Base-by-base conservation (phyloP, 192 early-diverging fungal genomes). In the Backusella circina region DNA sequence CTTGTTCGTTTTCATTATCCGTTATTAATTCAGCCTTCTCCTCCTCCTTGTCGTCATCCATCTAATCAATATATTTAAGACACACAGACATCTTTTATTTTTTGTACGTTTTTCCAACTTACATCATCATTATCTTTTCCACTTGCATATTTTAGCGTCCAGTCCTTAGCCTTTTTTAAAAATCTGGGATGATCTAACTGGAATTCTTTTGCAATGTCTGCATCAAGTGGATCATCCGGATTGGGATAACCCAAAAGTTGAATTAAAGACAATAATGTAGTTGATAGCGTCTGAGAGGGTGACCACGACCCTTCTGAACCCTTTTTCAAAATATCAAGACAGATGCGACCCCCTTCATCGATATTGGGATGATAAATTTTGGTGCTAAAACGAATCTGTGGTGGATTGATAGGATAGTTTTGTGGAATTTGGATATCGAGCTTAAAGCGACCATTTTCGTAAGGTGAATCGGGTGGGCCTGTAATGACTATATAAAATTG, bases 341-440 rank as follows among this genome's bases (percentile, higher is more conserved):
- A 95, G 12, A 95, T 95, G 3, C 91, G 86, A 21, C 93, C 93
- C 50, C 84, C 80, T 32, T 93, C 88, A 70, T 95, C 93, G 50
- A 95, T 91, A 67, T 95, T 95, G 6, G 93, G 93, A 61, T 95
- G 93, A 73, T 94, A 94, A 15, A 95, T 88, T n/a, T 80, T 87
- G 26, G 93, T 93, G n/a, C 82, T 78, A 61, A 93, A 93, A 69
- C 84, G 86, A 36, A 92, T 83, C 15, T 86, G 82, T 3, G 93
- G 93, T 12, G 92, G 91, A 21, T 90, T 89, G n/a, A 94, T 82
- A 1, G 92, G 92, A 75, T 93, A 94, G 15, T 83, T 71, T 18
- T 84, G 77, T 8, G 89, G 87, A 8, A 91, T 86, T 37, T 80
- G 75, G 30, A 93, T 84, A 39, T 92, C 90, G 9, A 94, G 70